Percentiles rank a stretch among this genome's conserved stretches.
Conservation (phyloP, 176 grass and related monocot species). For the Zoysia pacifica region DNA sequence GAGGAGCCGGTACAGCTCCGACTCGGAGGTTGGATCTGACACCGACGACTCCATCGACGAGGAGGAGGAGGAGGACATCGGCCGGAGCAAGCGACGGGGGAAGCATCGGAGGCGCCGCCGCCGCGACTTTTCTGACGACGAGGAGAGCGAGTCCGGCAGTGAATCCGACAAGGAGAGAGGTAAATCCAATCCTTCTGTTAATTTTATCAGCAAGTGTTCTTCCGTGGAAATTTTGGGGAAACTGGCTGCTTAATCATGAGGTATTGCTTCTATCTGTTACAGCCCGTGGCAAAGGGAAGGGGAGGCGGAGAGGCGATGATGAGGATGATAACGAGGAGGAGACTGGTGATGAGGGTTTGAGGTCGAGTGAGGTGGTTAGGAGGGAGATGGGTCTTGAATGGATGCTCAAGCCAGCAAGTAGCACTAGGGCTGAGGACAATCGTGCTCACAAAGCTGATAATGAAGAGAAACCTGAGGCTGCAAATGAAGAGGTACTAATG, state of each 20-base stretch:
- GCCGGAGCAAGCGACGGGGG: conserved; percentile 47
- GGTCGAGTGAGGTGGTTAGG: conserved; percentile 58
- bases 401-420: conserved; percentile 82
- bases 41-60: conserved; percentile 34
- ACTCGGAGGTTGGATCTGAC: conserved; percentile 14
- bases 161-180: conserved; percentile 49
- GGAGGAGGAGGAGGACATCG: conserved; percentile 42
- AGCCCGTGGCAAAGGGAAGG: conserved; percentile 34
- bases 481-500: conserved; percentile 60
- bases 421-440: conserved; percentile 36
- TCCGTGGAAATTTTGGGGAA: neutral
- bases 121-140: conserved; percentile 38
- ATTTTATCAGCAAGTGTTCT: neutral
- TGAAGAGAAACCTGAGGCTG: conserved; percentile 35
- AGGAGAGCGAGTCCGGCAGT: conserved; percentile 36
- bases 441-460: conserved; percentile 12
- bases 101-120: conserved; percentile 28
- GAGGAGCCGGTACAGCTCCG: conserved; percentile 38
- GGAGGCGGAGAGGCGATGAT: conserved; percentile 22
- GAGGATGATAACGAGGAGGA: conserved; percentile 33
- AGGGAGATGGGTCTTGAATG: conserved; percentile 94
- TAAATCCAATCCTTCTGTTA: neutral
- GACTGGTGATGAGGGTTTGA: conserved; percentile 28
- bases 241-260: neutral
- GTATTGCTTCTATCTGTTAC: conserved; percentile 20